phyloP scores from a whole-genome alignment of 768 basidiomycete genomes.

The Macrocybe gigantea region DNA sequence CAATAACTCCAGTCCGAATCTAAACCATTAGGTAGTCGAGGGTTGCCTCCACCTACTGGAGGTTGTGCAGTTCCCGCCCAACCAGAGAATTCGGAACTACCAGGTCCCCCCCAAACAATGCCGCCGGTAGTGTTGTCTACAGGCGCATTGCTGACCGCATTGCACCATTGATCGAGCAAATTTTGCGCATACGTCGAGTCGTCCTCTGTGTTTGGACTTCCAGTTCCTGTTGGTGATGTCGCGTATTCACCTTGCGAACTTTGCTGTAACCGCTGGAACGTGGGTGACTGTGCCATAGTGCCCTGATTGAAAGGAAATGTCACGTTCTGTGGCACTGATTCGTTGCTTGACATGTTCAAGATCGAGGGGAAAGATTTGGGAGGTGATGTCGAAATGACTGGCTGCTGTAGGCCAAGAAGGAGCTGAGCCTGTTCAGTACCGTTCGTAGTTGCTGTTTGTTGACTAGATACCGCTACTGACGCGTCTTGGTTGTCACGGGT shows the following conservation, averaged over 20 bases:
- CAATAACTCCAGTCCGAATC: conserved; percentile 76
- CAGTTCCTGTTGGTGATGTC: conserved; percentile 56
- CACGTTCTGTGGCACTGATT: conserved; percentile 14
- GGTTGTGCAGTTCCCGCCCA: conserved; percentile 47
- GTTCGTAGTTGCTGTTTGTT: conserved; percentile 13
- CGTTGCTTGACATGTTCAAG: conserved; percentile 20
- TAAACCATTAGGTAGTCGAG: conserved; percentile 45
- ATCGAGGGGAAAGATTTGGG: conserved; percentile 24
- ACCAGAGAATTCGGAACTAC: conserved; percentile 49
- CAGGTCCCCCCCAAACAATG: conserved; percentile 58
- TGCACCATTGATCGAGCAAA: conserved; percentile 81
- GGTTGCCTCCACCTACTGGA: conserved; percentile 30
- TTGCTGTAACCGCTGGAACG: conserved; percentile 60
- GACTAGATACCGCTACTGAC: conserved; percentile 16
- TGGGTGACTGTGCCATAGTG: conserved; percentile 40
- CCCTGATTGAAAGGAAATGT: conserved; percentile 12
- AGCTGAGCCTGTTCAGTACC: conserved; percentile 47
- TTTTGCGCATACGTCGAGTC: conserved; percentile 66
- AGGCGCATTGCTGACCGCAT: conserved; percentile 65
- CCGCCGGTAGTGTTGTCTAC: conserved; percentile 44
- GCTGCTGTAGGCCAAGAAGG: conserved; percentile 41
- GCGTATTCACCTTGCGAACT: conserved; percentile 35
- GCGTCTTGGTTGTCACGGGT: conserved; percentile 17
- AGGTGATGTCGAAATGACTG: conserved; percentile 25
- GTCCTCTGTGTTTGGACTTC: conserved; percentile 71